These are phyloP conservation scores for Cinchona pubescens DNA, from an alignment of 257 asterid species.

Conservation along the genomic window DNA sequence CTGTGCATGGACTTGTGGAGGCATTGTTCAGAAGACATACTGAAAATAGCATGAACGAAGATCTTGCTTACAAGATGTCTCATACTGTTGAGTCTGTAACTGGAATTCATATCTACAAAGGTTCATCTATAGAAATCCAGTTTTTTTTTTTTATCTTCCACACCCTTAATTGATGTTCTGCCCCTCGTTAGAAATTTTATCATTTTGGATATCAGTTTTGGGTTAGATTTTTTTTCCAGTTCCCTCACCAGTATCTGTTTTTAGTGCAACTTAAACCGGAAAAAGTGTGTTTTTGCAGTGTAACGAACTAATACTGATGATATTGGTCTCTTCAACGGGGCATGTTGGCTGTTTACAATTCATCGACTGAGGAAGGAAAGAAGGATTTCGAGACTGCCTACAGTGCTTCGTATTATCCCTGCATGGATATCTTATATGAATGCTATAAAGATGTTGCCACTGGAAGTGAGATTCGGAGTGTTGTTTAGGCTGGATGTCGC, in stretches of 20 bases:
- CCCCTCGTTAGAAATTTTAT: background rate
- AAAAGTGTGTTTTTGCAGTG: background rate
- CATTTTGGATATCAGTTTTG: background rate
- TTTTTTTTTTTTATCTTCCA: too few relatives aligned
- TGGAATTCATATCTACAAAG: constrained; percentile 80
- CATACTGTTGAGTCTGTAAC: constrained; percentile 92
- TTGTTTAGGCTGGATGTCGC: constrained; percentile 96
- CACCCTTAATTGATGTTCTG: too few relatives aligned
- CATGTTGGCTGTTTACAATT: constrained; percentile 80
- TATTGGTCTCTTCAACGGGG: constrained; percentile 52
- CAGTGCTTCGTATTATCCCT: constrained; percentile 88
- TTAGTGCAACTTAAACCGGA: too few relatives aligned
- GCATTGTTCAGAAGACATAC: constrained; percentile 89
- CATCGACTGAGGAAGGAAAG: constrained; percentile 72
- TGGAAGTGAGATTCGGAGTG: constrained; percentile 91
- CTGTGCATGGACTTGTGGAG: constrained; percentile 95
- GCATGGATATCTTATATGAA: constrained; percentile 95
- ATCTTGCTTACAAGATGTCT: constrained; percentile 90
- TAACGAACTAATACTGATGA: background rate
- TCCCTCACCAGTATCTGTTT: too few relatives aligned
- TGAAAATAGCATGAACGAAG: constrained; percentile 84
- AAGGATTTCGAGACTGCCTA: constrained; percentile 79
- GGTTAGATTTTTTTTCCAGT: background rate
- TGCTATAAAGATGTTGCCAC: constrained; percentile 96
- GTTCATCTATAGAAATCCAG: constrained; percentile 33